Percentiles rank a stretch among this genome's conserved stretches.
These are phyloP conservation scores for Planoprotostelium fungivorum DNA, from an alignment of 78 protist species.

Conservation along the genomic window DNA sequence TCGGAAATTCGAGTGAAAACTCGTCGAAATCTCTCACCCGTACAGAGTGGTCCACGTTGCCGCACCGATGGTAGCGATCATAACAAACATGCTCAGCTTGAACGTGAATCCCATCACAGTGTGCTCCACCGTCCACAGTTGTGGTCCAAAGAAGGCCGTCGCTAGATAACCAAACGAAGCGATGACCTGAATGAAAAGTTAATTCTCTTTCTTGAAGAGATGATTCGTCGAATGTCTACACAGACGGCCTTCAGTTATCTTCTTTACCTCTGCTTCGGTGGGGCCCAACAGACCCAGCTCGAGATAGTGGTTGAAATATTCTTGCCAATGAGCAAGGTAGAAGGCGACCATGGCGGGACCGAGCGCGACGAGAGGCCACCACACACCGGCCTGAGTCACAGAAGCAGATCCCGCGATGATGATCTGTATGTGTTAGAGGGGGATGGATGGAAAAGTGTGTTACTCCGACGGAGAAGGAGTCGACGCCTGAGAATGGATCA, in stretches of 20 bases:
- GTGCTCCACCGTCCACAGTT: not conserved
- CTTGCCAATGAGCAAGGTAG: constrained; percentile 59
- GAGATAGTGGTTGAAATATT: constrained; percentile 44
- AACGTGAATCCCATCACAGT: not conserved
- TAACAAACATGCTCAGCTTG: not conserved
- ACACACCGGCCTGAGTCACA: not conserved
- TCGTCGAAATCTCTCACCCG: too few species aligned
- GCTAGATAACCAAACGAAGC: not conserved
- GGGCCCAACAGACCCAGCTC: constrained; percentile 51
- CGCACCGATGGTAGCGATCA: not conserved
- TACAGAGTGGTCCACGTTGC: not conserved
- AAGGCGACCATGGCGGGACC: constrained; percentile 41
- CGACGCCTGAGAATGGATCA: constrained; percentile 12
- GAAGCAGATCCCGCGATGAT: not conserved
- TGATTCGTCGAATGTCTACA: not conserved
- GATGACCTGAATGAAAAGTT: not conserved
- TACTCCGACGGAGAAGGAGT: constrained; percentile 12
- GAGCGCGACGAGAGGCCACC: constrained; percentile 23
- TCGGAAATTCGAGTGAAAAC: not conserved
- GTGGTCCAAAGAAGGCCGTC: not conserved
- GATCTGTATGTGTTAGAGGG: not conserved
- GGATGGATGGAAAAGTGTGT: not conserved
- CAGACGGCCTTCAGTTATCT: too few species aligned
- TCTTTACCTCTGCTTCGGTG: constrained; percentile 38
- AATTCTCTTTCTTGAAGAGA: not conserved